phyloP scores from a whole-genome alignment of 164 flowering plant species.

The Annona squamosa region DNA sequence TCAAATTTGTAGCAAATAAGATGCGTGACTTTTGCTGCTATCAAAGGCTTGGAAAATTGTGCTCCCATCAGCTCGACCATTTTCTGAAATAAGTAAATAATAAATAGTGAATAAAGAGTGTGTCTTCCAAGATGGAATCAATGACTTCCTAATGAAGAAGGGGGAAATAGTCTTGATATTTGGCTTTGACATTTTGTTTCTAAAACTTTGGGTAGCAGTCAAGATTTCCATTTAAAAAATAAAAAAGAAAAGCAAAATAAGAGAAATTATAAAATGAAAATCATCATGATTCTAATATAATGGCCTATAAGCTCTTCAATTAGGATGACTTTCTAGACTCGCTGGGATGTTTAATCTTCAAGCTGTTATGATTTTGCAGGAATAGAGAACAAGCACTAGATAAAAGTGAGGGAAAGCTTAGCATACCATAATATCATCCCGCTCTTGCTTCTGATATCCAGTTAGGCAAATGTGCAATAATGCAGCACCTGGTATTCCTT shows the following conservation, averaged over 20 bases:
- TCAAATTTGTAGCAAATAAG: constrained; percentile 96
- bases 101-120: not conserved
- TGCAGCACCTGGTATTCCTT: constrained; percentile 79
- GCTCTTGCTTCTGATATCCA: constrained; percentile 80
- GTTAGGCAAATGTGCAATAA: constrained; percentile 67
- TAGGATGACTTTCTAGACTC: not conserved
- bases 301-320: too few relatives aligned
- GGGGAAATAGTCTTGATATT: too few relatives aligned
- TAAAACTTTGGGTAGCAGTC: not conserved
- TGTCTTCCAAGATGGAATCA: not conserved
- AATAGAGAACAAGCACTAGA: not conserved
- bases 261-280: not conserved
- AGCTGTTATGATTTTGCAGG: not conserved
- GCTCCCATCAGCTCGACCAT: constrained; percentile 94
- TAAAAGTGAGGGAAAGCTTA: not conserved
- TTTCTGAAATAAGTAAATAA: constrained; percentile 33
- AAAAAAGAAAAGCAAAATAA: too few relatives aligned
- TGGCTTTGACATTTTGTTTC: not conserved
- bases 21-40: constrained; percentile 84
- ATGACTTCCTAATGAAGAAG: not conserved
- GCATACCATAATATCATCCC: constrained; percentile 81
- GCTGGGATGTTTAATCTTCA: not conserved
- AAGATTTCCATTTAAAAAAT: not conserved
- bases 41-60: constrained; percentile 76
- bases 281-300: not conserved